phyloP scores from a whole-genome alignment of 2,329 filamentous ascomycete genomes.

The Trichophyton schoenleinii region DNA sequence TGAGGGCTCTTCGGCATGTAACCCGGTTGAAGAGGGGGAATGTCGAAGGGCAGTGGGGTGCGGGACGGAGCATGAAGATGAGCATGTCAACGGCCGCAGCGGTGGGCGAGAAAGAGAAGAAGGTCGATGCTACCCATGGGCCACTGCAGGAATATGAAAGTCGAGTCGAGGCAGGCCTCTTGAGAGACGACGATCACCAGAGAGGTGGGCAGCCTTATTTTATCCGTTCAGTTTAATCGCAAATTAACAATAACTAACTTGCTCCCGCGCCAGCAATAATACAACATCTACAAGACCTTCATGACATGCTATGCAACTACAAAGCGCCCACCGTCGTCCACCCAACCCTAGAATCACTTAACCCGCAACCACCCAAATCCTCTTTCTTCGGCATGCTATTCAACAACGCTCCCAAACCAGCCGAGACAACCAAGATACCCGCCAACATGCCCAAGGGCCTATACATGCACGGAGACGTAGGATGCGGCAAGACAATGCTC shows the following conservation, averaged over 20 bases:
- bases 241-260: background rate
- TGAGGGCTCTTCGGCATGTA: background rate
- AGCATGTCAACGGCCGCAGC: constrained; percentile 5
- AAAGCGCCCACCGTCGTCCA: constrained; percentile 59
- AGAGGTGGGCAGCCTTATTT: constrained; percentile 45
- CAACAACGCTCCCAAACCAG: constrained; percentile 22
- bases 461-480: constrained; percentile 93
- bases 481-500: constrained; percentile 96
- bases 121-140: constrained; percentile 33
- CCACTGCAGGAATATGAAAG: constrained; percentile 81
- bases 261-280: constrained; percentile 56
- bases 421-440: constrained; percentile 43
- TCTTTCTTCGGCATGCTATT: constrained; percentile 42
- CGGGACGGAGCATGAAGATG: constrained; percentile 1
- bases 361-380: constrained; percentile 29
- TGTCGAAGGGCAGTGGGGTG: background rate
- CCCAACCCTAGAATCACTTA: constrained; percentile 60
- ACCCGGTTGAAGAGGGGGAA: background rate
- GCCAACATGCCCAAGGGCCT: constrained; percentile 70
- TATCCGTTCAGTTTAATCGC: too few species aligned
- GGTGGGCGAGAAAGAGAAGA: background rate
- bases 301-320: constrained; percentile 69
- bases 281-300: constrained; percentile 73
- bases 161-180: constrained; percentile 57
- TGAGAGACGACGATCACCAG: constrained; percentile 85